Evolutionary conservation across 495 filamentous ascomycete genomes (phyloP).

Genomic region (Lasiosphaeris hirsuta): DNA sequence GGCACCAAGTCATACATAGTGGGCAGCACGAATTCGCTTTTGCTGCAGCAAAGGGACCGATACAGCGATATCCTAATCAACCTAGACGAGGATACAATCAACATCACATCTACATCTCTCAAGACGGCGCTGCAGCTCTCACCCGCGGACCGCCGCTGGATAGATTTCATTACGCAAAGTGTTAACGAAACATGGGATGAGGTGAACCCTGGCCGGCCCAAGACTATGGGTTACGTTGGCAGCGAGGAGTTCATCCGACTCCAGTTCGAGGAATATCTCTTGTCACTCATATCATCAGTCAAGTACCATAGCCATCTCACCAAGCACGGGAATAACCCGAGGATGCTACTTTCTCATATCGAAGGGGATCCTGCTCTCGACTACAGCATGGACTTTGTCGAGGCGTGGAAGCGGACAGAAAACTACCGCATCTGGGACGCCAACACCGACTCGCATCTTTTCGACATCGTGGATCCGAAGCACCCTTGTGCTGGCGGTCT

Average conservation of each 20-base stretch:
- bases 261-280: constrained; percentile 95
- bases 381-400: constrained; percentile 72
- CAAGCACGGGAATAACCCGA: constrained; percentile 56
- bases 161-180: constrained; percentile 88
- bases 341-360: constrained; percentile 56
- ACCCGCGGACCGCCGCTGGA: constrained; percentile 88
- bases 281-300: constrained; percentile 80
- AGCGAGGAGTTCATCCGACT: constrained; percentile 97
- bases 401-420: constrained; percentile 79
- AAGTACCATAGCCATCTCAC: constrained; percentile 83
- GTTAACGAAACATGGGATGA: constrained; percentile 98
- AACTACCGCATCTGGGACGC: constrained; percentile 82
- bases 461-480: constrained; percentile 87
- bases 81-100: constrained; percentile 85
- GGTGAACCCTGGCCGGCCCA: constrained; percentile 78
- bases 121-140: constrained; percentile 76
- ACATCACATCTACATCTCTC: constrained; percentile 75
- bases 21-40: constrained; percentile 90
- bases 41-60: constrained; percentile 91
- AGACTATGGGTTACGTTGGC: constrained; percentile 90
- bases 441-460: constrained; percentile 75
- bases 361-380: constrained; percentile 85
- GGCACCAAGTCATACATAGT: constrained; percentile 97
- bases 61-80: constrained; percentile 98
- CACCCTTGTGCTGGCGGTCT: constrained; percentile 95